These are phyloP conservation scores for Magnaporthales sp. DNA, from an alignment of 2,329 filamentous ascomycete genomes.

Conservation along the genomic window DNA sequence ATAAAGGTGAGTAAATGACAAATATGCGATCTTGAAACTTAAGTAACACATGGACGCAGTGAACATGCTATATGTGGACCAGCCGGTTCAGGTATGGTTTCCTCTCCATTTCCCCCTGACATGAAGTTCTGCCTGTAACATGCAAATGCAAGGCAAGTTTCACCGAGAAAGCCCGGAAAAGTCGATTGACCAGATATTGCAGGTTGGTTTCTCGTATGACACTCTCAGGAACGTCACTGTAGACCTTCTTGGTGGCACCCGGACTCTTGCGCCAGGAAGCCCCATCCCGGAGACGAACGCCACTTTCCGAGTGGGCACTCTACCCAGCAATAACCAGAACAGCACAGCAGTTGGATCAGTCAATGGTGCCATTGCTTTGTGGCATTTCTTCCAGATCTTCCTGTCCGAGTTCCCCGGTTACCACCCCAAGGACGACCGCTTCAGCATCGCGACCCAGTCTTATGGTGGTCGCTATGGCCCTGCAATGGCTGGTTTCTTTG, in stretches of 20 bases:
- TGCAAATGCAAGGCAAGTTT: too few species aligned
- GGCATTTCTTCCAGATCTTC: constrained; percentile 58
- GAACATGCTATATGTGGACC: constrained; percentile 55
- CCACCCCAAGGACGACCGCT: constrained; percentile 36
- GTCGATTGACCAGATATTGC: constrained; percentile 55
- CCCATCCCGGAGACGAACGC: constrained; percentile 26
- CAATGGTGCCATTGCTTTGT: constrained; percentile 48
- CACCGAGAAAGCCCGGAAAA: too few species aligned
- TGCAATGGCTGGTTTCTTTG: constrained; percentile 48
- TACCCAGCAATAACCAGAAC: constrained; percentile 42
- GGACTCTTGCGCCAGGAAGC: constrained; percentile 24
- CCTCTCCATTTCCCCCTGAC: too few species aligned
- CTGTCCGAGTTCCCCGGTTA: constrained; percentile 50
- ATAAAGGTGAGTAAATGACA: constrained; percentile 21
- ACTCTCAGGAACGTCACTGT: constrained; percentile 51
- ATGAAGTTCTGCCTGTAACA: too few species aligned
- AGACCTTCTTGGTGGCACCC: constrained; percentile 31
- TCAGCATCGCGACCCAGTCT: constrained; percentile 61
- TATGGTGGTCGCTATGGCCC: constrained; percentile 65
- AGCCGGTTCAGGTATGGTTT: constrained; percentile 57
- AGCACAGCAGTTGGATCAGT: constrained; percentile 47
- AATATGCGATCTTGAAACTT: too few species aligned
- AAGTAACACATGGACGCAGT: constrained; percentile 17
- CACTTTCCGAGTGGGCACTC: constrained; percentile 53
- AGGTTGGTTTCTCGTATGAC: constrained; percentile 63